Percentiles rank a stretch among this genome's conserved stretches.
These are phyloP conservation scores for Exobasidium cylindrosporum DNA, from an alignment of 1,284 basidiomycete species.

Conservation along the genomic window DNA sequence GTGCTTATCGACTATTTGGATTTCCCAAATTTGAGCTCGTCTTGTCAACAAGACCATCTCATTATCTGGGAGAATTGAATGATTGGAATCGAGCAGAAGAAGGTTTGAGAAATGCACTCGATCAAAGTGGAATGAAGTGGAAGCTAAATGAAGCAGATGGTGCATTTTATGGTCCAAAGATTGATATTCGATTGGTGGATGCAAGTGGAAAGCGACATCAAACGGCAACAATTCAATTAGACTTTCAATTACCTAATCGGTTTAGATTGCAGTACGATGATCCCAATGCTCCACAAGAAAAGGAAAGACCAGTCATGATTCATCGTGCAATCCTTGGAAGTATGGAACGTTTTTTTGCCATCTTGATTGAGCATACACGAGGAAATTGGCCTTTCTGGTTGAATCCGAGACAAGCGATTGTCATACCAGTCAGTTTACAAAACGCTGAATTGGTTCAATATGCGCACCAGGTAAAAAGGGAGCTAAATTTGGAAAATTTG, in stretches of 20 bases:
- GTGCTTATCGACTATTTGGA: constrained; percentile 49
- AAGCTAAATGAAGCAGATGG: constrained; percentile 49
- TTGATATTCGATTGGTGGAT: constrained; percentile 52
- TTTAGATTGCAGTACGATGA: constrained; percentile 45
- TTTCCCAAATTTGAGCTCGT: constrained; percentile 49
- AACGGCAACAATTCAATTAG: constrained; percentile 54
- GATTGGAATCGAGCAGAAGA: constrained; percentile 50
- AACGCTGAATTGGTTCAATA: constrained; percentile 21
- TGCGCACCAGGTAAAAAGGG: constrained; percentile 24
- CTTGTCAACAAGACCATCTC: constrained; percentile 46
- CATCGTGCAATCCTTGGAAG: constrained; percentile 53
- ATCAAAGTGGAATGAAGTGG: constrained; percentile 35
- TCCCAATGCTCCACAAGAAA: neutral
- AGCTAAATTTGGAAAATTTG: constrained; percentile 20
- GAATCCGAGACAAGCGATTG: constrained; percentile 44
- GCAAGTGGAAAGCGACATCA: constrained; percentile 45
- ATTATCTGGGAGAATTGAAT: constrained; percentile 35
- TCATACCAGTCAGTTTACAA: constrained; percentile 31
- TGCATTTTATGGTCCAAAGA: constrained; percentile 54
- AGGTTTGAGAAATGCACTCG: constrained; percentile 32
- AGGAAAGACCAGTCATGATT: constrained; percentile 42
- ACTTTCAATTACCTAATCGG: constrained; percentile 51
- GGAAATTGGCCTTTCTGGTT: constrained; percentile 55
- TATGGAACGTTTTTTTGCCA: constrained; percentile 53
- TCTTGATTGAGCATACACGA: constrained; percentile 45